phyloP scores from a whole-genome alignment of 2,329 filamentous ascomycete genomes.

The Fusarium torreyae region DNA sequence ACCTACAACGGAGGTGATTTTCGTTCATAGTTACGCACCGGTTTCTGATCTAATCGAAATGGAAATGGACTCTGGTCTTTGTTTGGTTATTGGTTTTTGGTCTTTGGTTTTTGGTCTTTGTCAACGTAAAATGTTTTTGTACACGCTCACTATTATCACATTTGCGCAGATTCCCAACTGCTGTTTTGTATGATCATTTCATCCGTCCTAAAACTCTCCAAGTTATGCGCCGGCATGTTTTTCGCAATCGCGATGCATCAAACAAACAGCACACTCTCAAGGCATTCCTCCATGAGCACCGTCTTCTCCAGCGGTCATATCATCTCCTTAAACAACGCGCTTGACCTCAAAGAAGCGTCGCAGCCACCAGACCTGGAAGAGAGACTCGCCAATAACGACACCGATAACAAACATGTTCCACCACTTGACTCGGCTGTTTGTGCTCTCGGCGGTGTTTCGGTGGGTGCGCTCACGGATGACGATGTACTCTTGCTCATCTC shows the following conservation, averaged over 20 bases:
- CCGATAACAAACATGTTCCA: slow-evolving; percentile 98
- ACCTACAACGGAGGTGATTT: background rate
- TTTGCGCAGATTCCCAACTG: slow-evolving; percentile 31
- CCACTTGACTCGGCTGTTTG: slow-evolving; percentile 98
- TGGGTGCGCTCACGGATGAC: slow-evolving; percentile 95
- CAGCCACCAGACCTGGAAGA: slow-evolving; percentile 99
- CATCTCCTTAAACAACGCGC: slow-evolving; percentile 69
- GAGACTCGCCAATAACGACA: slow-evolving; percentile 88
- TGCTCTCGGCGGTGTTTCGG: slow-evolving; percentile 98
- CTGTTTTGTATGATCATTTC: slow-evolving; percentile 36
- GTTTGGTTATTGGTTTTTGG: background rate
- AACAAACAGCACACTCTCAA: slow-evolving; percentile 33
- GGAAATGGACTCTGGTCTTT: slow-evolving; percentile 3
- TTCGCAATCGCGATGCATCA: slow-evolving; percentile 33
- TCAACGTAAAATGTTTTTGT: slow-evolving; percentile 41
- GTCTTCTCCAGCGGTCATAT: slow-evolving; percentile 23
- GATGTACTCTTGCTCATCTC: slow-evolving; percentile 98
- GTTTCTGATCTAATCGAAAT: background rate
- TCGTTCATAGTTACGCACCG: background rate
- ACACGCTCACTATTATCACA: slow-evolving; percentile 45
- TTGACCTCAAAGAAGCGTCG: slow-evolving; percentile 97
- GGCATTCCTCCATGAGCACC: slow-evolving; percentile 5
- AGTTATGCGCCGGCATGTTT: slow-evolving; percentile 44
- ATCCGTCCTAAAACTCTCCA: slow-evolving; percentile 35
- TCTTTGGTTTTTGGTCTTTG: slow-evolving; percentile 10